phyloP scores from a whole-genome alignment of 2,329 filamentous ascomycete genomes.

The Alternaria solani region DNA sequence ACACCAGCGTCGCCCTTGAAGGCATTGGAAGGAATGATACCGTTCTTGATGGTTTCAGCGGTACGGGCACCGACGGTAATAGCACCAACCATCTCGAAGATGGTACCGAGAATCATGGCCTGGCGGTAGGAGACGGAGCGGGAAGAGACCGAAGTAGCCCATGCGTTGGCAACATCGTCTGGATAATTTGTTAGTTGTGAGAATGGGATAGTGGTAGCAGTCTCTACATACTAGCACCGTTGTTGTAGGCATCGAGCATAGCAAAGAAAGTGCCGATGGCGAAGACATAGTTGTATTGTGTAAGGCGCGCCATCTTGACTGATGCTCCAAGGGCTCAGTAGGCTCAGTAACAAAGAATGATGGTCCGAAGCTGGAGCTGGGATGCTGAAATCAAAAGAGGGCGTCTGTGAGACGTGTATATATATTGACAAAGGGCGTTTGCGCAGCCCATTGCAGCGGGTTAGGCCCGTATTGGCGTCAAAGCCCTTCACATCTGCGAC shows the following conservation, averaged over 20 bases:
- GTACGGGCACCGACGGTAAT: constrained; percentile 60
- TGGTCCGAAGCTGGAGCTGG: constrained; percentile 28
- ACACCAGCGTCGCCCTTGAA: constrained; percentile 58
- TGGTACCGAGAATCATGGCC: constrained; percentile 59
- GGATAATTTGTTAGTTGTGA: constrained; percentile 23
- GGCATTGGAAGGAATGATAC: constrained; percentile 59
- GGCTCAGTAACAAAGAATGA: constrained; percentile 22
- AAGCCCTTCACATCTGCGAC: neutral
- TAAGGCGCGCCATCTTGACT: constrained; percentile 33
- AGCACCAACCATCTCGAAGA: constrained; percentile 59
- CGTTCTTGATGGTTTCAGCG: constrained; percentile 81
- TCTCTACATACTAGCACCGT: constrained; percentile 72
- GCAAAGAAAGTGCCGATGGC: constrained; percentile 79
- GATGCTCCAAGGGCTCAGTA: constrained; percentile 21
- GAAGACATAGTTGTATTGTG: constrained; percentile 72
- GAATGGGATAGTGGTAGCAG: neutral
- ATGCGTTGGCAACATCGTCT: constrained; percentile 85
- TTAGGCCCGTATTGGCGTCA: constrained; percentile 18
- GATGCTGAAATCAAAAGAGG: constrained; percentile 16
- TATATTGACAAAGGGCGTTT: constrained; percentile 23
- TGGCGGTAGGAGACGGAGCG: constrained; percentile 75
- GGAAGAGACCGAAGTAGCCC: constrained; percentile 84
- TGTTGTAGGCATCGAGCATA: constrained; percentile 79
- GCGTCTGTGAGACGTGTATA: constrained; percentile 25
- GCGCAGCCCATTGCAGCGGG: constrained; percentile 21